Evolutionary conservation across 2,329 filamentous ascomycete genomes (phyloP).

Genomic region (Monosporascus ibericus): DNA sequence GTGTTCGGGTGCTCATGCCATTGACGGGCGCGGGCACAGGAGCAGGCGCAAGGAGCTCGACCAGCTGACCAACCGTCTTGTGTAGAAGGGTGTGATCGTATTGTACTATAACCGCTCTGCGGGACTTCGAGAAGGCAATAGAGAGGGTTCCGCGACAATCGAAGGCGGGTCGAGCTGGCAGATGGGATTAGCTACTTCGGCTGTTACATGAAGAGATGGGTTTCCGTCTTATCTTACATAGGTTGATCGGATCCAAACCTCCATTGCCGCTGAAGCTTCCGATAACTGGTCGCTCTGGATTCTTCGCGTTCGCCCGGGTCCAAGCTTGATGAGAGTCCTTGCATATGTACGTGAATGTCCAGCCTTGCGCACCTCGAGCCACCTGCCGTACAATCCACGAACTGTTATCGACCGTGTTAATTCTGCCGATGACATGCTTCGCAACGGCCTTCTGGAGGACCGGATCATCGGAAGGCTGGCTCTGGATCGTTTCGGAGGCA

Average conservation of each 20-base stretch:
- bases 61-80: slow-evolving; percentile 45
- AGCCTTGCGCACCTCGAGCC: slow-evolving; percentile 40
- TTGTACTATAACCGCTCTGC: slow-evolving; percentile 42
- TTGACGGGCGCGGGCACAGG: slow-evolving; percentile 28
- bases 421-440: slow-evolving; percentile 38
- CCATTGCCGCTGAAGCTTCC: slow-evolving; percentile 44
- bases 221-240: slow-evolving; percentile 32
- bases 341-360: slow-evolving; percentile 49
- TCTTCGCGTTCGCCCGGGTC: slow-evolving; percentile 40
- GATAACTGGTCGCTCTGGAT: slow-evolving; percentile 32
- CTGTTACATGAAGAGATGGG: too few species aligned
- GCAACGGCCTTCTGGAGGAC: slow-evolving; percentile 42
- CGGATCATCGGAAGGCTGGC: slow-evolving; percentile 44
- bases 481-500: slow-evolving; percentile 39
- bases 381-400: slow-evolving; percentile 42
- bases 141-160: slow-evolving; percentile 49
- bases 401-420: slow-evolving; percentile 42
- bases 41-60: slow-evolving; percentile 38
- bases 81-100: slow-evolving; percentile 54
- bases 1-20: slow-evolving; percentile 8
- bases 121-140: slow-evolving; percentile 43
- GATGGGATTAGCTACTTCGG: slow-evolving; percentile 8
- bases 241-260: slow-evolving; percentile 36
- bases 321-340: slow-evolving; percentile 46
- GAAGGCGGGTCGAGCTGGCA: slow-evolving; percentile 48